Evolutionary conservation across 352 stramenopile species (phyloP).

Genomic region (Phytophthora constricta): DNA sequence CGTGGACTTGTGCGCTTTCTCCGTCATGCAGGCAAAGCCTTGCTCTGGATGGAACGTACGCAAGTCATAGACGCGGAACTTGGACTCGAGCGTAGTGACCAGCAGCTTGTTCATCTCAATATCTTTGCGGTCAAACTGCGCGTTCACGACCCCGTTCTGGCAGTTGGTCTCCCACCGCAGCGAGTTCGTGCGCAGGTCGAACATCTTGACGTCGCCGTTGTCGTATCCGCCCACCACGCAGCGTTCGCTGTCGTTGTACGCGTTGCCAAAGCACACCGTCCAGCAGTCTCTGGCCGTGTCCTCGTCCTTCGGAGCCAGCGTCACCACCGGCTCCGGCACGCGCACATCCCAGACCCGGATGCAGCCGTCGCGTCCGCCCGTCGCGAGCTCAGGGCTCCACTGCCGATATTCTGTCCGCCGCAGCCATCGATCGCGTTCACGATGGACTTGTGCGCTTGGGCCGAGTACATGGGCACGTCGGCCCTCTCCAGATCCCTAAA

Average conservation of each 20-base stretch:
- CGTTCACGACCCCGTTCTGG: slow-evolving; percentile 95
- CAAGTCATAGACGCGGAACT: slow-evolving; percentile 96
- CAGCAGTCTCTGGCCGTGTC: slow-evolving; percentile 93
- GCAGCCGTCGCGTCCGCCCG: slow-evolving; percentile 93
- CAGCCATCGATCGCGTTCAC: slow-evolving; percentile 97
- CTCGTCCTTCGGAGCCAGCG: slow-evolving; percentile 88
- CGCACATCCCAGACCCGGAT: slow-evolving; percentile 97
- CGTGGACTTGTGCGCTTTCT: slow-evolving; percentile 95
- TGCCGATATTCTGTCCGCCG: slow-evolving; percentile 89
- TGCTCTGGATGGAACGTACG: slow-evolving; percentile 92
- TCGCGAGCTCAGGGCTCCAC: slow-evolving; percentile 95
- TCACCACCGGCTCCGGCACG: slow-evolving; percentile 91
- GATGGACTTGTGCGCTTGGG: slow-evolving; percentile 92
- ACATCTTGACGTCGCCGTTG: slow-evolving; percentile 98
- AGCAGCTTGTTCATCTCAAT: slow-evolving; percentile 99
- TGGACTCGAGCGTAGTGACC: slow-evolving; percentile 95
- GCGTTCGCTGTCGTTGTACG: slow-evolving; percentile 93
- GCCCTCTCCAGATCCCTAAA: slow-evolving; percentile 85
- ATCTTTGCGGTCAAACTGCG: slow-evolving; percentile 96
- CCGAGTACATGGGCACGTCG: slow-evolving; percentile 83
- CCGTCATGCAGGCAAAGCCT: slow-evolving; percentile 92
- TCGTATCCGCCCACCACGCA: slow-evolving; percentile 95
- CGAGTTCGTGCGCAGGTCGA: slow-evolving; percentile 93
- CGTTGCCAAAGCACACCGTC: slow-evolving; percentile 96
- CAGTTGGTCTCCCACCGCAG: slow-evolving; percentile 97